These are phyloP conservation scores for Colletotrichum tropicale DNA, from an alignment of 2,329 filamentous ascomycete genomes.

Conservation along the genomic window DNA sequence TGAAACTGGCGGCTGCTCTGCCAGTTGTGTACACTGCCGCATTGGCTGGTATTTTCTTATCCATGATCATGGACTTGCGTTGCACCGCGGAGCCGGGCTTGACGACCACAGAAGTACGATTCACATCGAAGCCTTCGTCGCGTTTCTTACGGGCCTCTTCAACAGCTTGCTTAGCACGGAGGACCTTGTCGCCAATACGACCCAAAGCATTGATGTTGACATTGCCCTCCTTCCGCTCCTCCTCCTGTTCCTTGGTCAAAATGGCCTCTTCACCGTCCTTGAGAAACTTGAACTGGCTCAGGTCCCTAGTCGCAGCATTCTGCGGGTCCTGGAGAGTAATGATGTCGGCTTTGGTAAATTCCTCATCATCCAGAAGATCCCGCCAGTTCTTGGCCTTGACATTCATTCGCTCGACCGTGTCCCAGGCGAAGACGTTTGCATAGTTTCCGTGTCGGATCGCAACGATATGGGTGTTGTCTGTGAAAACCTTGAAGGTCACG, in stretches of 20 bases:
- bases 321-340: constrained; percentile 97
- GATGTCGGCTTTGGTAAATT: constrained; percentile 89
- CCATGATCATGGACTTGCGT: constrained; percentile 52
- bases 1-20: constrained; percentile 90
- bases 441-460: constrained; percentile 80
- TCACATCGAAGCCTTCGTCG: constrained; percentile 62
- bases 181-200: constrained; percentile 78
- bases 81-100: constrained; percentile 35
- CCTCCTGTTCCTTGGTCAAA: constrained; percentile 72
- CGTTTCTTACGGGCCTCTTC: constrained; percentile 83
- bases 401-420: constrained; percentile 93
- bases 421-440: constrained; percentile 95
- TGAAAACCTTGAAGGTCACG: constrained; percentile 96
- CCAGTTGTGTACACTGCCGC: constrained; percentile 91
- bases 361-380: constrained; percentile 85
- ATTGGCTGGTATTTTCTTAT: constrained; percentile 75
- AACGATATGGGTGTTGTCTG: constrained; percentile 96
- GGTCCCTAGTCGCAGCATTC: constrained; percentile 80
- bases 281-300: constrained; percentile 88
- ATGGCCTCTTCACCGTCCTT: constrained; percentile 78
- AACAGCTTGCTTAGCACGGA: constrained; percentile 92
- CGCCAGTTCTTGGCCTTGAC: constrained; percentile 97
- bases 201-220: constrained; percentile 85
- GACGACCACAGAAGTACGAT: constrained; percentile 51
- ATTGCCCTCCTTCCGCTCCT: constrained; percentile 66